Percentiles rank a stretch among this genome's conserved stretches.
Conservation (phyloP, 1,284 basidiomycete species). For the Boletus calvinii region DNA sequence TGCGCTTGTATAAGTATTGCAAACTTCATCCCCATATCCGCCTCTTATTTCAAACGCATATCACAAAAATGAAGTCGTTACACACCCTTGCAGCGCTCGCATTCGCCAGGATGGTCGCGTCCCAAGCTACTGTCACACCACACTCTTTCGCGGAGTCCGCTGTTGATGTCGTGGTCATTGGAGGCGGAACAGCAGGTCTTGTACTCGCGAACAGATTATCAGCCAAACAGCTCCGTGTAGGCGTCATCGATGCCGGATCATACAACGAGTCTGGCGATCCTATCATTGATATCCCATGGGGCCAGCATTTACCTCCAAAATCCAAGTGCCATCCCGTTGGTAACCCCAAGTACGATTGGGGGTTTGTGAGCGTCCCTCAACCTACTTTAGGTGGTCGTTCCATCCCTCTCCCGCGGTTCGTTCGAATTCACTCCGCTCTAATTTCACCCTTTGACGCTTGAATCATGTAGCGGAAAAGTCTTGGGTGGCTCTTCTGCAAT, state of each 20-base stretch:
- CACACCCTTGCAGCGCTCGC: not conserved
- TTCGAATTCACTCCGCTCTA: not conserved
- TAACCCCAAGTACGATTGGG: too few relatives aligned
- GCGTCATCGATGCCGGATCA: constrained; percentile 3
- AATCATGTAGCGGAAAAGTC: not conserved
- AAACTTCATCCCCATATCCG: not conserved
- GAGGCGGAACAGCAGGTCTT: constrained; percentile 5
- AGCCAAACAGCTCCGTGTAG: not conserved
- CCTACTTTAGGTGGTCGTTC: not conserved
- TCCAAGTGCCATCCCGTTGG: too few relatives aligned
- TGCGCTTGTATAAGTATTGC: not conserved
- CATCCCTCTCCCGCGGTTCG: constrained; percentile 3
- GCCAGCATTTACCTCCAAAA: too few relatives aligned
- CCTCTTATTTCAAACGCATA: not conserved
- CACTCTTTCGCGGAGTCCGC: constrained; percentile 3
- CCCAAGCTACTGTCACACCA: not conserved
- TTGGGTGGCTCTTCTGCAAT: constrained; percentile 8
- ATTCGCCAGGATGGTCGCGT: not conserved
- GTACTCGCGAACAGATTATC: constrained; percentile 6
- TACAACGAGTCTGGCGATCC: too few relatives aligned
- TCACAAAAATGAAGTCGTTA: constrained; percentile 3
- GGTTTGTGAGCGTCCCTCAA: constrained; percentile 1
- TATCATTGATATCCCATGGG: too few relatives aligned
- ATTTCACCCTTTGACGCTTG: not conserved
- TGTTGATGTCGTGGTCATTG: not conserved